These are phyloP conservation scores for Terana coerulea DNA, from an alignment of 768 basidiomycete genomes.

Conservation along the genomic window DNA sequence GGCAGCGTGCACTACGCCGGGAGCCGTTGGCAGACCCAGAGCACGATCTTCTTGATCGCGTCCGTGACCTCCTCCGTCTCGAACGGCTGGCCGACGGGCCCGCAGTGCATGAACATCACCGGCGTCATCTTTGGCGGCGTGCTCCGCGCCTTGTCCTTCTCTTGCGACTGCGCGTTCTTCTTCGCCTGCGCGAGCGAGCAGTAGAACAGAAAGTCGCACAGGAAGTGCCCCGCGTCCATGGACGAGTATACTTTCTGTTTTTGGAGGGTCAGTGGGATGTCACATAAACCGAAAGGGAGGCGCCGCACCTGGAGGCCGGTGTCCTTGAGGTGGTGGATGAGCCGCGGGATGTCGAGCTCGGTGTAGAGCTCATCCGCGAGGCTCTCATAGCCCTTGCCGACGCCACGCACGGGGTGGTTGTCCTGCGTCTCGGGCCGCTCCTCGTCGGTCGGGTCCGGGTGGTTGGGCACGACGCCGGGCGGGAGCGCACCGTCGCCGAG, in stretches of 20 bases:
- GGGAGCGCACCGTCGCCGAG: neutral
- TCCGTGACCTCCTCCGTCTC: slow-evolving; percentile 65
- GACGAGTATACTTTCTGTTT: slow-evolving; percentile 64
- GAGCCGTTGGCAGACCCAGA: slow-evolving; percentile 46
- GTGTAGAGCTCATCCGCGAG: slow-evolving; percentile 55
- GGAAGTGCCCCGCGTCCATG: slow-evolving; percentile 72
- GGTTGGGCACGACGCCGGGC: slow-evolving; percentile 8
- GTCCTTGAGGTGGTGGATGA: slow-evolving; percentile 52
- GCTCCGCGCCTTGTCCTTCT: slow-evolving; percentile 25
- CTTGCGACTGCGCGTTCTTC: slow-evolving; percentile 28
- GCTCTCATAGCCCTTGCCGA: slow-evolving; percentile 43
- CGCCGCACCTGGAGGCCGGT: slow-evolving; percentile 44
- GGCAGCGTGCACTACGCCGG: slow-evolving; percentile 2
- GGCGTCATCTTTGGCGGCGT: slow-evolving; percentile 27
- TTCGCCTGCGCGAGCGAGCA: slow-evolving; percentile 69
- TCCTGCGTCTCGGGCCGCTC: slow-evolving; percentile 8
- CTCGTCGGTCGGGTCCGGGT: slow-evolving; percentile 1
- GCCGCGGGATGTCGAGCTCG: slow-evolving; percentile 55
- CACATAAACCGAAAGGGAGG: slow-evolving; percentile 1
- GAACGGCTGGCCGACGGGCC: slow-evolving; percentile 62
- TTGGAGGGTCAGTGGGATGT: neutral
- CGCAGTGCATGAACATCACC: slow-evolving; percentile 71
- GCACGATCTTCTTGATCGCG: slow-evolving; percentile 55
- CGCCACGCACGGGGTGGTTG: slow-evolving; percentile 23
- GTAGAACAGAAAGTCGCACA: slow-evolving; percentile 77